Percentiles rank a stretch among this genome's conserved stretches.
These are phyloP conservation scores for Populus pruinosa DNA, from an alignment of 345 rosid species.

Conservation along the genomic window DNA sequence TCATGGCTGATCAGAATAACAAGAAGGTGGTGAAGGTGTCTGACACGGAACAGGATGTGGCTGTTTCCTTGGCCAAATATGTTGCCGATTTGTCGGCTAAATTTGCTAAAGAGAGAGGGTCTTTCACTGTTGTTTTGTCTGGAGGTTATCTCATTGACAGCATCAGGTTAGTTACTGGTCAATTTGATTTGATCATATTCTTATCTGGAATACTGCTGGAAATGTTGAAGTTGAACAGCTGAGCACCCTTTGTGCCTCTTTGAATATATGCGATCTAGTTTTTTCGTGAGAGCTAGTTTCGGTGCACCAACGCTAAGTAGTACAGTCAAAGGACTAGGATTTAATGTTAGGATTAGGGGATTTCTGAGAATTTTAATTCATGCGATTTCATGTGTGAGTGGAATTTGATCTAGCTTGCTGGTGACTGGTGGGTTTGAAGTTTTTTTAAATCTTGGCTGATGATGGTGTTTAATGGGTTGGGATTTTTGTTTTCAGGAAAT, in stretches of 20 bases:
- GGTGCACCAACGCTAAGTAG: no score
- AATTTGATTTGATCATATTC: neutral
- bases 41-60: constrained; percentile 51
- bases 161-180: constrained; percentile 37
- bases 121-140: constrained; percentile 68
- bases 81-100: constrained; percentile 53
- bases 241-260: no score
- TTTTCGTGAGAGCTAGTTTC: no score
- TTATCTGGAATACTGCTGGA: no score
- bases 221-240: no score
- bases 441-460: neutral
- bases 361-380: no score
- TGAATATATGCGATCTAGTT: no score
- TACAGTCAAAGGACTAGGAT: no score
- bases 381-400: neutral
- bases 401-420: no score
- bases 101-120: constrained; percentile 52
- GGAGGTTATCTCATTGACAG: constrained; percentile 66
- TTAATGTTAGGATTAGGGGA: no score
- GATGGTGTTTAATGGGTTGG: neutral
- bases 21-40: constrained; percentile 45
- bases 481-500: constrained; percentile 41
- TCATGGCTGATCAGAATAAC: neutral
- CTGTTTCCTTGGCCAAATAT: constrained; percentile 54
- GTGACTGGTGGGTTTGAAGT: neutral